Percentiles rank a stretch among this genome's conserved stretches.
phyloP scores from a whole-genome alignment of 2,329 filamentous ascomycete species.

The Podosphaera leucotricha region DNA sequence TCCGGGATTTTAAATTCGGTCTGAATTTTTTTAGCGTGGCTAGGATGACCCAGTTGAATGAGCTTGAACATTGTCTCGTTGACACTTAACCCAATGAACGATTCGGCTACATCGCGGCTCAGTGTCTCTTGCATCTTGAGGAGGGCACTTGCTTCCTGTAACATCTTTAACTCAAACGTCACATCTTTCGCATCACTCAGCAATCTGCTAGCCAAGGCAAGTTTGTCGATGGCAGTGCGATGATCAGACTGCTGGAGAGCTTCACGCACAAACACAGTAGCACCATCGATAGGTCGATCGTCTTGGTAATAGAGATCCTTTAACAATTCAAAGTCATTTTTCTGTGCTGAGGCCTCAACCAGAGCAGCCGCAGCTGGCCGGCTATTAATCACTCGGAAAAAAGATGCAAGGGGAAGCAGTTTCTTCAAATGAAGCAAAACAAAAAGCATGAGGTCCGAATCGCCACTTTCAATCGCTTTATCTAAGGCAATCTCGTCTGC shows the following conservation, averaged over 20 bases:
- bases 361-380: slow-evolving; percentile 71
- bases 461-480: slow-evolving; percentile 87
- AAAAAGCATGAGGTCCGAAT: slow-evolving; percentile 78
- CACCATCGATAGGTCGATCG: slow-evolving; percentile 69
- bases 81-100: slow-evolving; percentile 61
- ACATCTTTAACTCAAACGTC: slow-evolving; percentile 44
- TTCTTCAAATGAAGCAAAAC: slow-evolving; percentile 74
- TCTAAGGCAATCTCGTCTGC: slow-evolving; percentile 87
- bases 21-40: slow-evolving; percentile 69
- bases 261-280: slow-evolving; percentile 68
- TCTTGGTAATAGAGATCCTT: slow-evolving; percentile 98
- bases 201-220: slow-evolving; percentile 65
- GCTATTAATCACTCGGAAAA: slow-evolving; percentile 77
- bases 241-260: slow-evolving; percentile 50
- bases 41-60: slow-evolving; percentile 57
- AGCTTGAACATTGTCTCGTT: slow-evolving; percentile 87
- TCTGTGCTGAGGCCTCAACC: slow-evolving; percentile 61
- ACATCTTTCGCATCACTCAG: slow-evolving; percentile 66
- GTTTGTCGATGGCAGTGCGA: slow-evolving; percentile 55
- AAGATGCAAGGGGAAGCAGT: slow-evolving; percentile 70
- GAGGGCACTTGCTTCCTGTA: slow-evolving; percentile 61
- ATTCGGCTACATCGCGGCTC: slow-evolving; percentile 57
- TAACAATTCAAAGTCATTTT: slow-evolving; percentile 55
- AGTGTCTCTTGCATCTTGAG: slow-evolving; percentile 70
- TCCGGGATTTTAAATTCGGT: slow-evolving; percentile 84